These are phyloP conservation scores for Ophiognomonia clavigignenti-juglandacearum DNA, from an alignment of 2,329 filamentous ascomycete genomes.

Conservation along the genomic window DNA sequence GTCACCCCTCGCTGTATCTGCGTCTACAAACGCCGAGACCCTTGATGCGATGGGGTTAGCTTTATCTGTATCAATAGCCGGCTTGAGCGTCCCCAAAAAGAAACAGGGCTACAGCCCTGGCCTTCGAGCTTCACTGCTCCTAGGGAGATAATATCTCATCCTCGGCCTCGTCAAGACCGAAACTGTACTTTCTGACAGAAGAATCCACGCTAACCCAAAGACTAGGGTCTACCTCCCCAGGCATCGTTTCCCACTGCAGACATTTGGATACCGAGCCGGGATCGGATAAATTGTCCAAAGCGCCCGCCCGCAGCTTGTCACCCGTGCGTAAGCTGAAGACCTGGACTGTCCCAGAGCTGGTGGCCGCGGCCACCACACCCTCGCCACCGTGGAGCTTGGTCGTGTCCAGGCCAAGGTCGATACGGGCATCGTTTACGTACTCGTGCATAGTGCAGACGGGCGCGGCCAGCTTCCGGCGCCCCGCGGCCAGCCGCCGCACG, in stretches of 20 bases:
- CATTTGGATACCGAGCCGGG: constrained; percentile 32
- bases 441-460: constrained; percentile 44
- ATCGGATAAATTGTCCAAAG: constrained; percentile 18
- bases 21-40: too few species aligned
- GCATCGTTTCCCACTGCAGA: constrained; percentile 41
- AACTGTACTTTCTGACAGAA: constrained; percentile 38
- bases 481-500: constrained; percentile 30
- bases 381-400: constrained; percentile 34
- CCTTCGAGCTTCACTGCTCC: too few species aligned
- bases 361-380: constrained; percentile 45
- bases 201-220: constrained; percentile 39
- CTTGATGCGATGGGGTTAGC: too few species aligned
- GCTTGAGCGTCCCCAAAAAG: too few species aligned
- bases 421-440: constrained; percentile 45
- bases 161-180: constrained; percentile 28
- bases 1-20: too few species aligned
- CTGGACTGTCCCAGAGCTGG: constrained; percentile 42
- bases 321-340: constrained; percentile 48
- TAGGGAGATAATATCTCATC: too few species aligned
- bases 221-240: constrained; percentile 38
- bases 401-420: constrained; percentile 48
- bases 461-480: constrained; percentile 1
- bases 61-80: too few species aligned
- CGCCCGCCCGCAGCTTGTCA: constrained; percentile 26
- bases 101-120: too few species aligned